These are phyloP conservation scores for Arabidopsis thaliana DNA, from an alignment of 345 rosid genomes.

Conservation along the genomic window DNA sequence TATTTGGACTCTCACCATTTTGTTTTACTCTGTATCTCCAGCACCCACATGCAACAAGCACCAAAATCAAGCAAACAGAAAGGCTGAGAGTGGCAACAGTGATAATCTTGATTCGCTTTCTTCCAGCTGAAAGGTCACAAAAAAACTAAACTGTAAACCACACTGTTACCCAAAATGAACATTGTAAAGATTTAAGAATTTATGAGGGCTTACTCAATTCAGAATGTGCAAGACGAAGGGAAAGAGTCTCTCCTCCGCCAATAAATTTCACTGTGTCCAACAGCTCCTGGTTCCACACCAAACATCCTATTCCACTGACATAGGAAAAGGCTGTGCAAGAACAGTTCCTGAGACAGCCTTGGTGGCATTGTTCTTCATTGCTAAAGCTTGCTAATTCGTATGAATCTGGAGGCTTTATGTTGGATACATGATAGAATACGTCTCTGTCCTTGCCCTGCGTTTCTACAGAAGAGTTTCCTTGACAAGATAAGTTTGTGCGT, in stretches of 20 bases:
- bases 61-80: conserved; percentile 32
- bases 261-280: conserved; percentile 58
- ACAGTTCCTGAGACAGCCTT: conserved; percentile 52
- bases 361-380: conserved; percentile 29
- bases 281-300: conserved; percentile 63
- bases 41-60: conserved; percentile 28
- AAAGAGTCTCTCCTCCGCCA: conserved; percentile 47
- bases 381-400: conserved; percentile 34
- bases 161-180: conserved; percentile 17
- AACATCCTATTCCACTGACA: conserved; percentile 55
- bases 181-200: background rate
- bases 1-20: conserved; percentile 27
- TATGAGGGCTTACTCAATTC: conserved; percentile 55
- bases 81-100: conserved; percentile 31
- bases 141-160: conserved; percentile 26
- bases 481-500: conserved; percentile 40
- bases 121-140: conserved; percentile 40
- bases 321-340: conserved; percentile 66
- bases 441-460: conserved; percentile 28
- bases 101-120: conserved; percentile 32
- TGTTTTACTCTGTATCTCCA: conserved; percentile 43
- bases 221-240: conserved; percentile 62
- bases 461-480: conserved; percentile 19
- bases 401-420: conserved; percentile 45
- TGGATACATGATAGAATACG: conserved; percentile 36